Conservation (phyloP, 352 stramenopile genomes). For the Phytophthora crassamura region DNA sequence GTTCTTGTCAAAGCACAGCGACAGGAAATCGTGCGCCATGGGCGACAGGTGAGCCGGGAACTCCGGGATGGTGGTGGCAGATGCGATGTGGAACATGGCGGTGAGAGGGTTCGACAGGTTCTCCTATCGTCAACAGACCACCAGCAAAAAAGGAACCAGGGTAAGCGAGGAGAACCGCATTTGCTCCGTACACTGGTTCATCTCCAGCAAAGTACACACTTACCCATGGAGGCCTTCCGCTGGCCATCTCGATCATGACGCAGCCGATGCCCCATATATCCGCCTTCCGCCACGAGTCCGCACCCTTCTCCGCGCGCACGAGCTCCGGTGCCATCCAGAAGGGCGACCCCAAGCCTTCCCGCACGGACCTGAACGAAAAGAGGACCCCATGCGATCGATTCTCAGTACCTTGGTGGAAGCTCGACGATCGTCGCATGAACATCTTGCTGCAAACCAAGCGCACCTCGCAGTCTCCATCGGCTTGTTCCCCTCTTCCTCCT, state of each 20-base stretch:
- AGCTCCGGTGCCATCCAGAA: conserved; percentile 97
- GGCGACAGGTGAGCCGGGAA: conserved; percentile 55
- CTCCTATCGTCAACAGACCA: conserved; percentile 37
- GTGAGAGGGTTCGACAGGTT: conserved; percentile 81
- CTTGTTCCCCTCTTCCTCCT: conserved; percentile 15
- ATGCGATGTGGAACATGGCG: conserved; percentile 88
- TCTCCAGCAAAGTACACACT: background rate
- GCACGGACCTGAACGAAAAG: conserved; percentile 51
- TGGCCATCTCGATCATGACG: conserved; percentile 91
- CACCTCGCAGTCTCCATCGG: conserved; percentile 36
- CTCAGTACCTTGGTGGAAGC: too few species aligned
- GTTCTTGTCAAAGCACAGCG: conserved; percentile 71
- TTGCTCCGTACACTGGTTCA: too few species aligned
- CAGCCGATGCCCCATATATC: conserved; percentile 93
- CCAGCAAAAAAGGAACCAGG: background rate
- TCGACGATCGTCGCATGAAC: too few species aligned
- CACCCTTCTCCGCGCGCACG: conserved; percentile 81
- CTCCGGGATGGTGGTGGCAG: conserved; percentile 52
- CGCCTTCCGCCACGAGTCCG: conserved; percentile 82
- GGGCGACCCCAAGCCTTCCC: conserved; percentile 88
- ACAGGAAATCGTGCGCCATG: conserved; percentile 50
- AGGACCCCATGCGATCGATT: background rate
- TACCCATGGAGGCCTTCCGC: conserved; percentile 87
- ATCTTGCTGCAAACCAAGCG: background rate
- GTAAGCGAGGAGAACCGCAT: background rate